Evolutionary conservation across 805 yeast species (phyloP).

Genomic region (Diddensiella transvaalensis): DNA sequence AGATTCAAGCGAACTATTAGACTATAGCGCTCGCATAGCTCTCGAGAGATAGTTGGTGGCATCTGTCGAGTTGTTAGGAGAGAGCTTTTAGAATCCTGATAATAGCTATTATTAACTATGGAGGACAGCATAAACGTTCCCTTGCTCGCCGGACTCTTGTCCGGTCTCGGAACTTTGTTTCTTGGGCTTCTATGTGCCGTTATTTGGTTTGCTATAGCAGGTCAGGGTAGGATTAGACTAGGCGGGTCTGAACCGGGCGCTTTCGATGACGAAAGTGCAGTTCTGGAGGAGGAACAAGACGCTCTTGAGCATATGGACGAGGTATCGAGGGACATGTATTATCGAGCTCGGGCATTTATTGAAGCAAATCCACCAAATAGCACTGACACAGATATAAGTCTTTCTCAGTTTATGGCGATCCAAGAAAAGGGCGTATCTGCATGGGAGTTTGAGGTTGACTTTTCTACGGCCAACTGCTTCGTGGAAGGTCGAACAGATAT

Average conservation of each 20-base stretch:
- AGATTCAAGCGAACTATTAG: too few species aligned
- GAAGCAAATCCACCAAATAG: conserved; percentile 42
- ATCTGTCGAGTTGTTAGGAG: too few species aligned
- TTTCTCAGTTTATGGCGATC: conserved; percentile 61
- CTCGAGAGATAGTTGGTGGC: too few species aligned
- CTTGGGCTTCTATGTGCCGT: conserved; percentile 30
- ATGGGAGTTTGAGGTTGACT: conserved; percentile 67
- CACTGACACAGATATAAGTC: conserved; percentile 40
- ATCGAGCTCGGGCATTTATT: conserved; percentile 53
- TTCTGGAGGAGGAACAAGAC: conserved; percentile 58
- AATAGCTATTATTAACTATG: too few species aligned
- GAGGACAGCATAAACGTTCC: conserved; percentile 33
- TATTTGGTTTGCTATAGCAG: conserved; percentile 33
- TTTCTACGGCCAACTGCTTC: conserved; percentile 51
- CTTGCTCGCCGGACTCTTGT: conserved; percentile 36
- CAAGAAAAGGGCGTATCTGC: conserved; percentile 89
- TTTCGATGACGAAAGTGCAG: conserved; percentile 59
- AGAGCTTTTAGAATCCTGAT: too few species aligned
- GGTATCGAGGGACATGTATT: conserved; percentile 52
- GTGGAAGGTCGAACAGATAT: conserved; percentile 64
- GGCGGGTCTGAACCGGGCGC: conserved; percentile 50
- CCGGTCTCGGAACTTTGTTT: conserved; percentile 38
- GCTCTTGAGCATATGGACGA: conserved; percentile 61
- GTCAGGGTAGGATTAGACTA: conserved; percentile 33
- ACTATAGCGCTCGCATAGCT: too few species aligned